Base-by-base conservation (phyloP, 306 rosid species). In the Morella rubra region DNA sequence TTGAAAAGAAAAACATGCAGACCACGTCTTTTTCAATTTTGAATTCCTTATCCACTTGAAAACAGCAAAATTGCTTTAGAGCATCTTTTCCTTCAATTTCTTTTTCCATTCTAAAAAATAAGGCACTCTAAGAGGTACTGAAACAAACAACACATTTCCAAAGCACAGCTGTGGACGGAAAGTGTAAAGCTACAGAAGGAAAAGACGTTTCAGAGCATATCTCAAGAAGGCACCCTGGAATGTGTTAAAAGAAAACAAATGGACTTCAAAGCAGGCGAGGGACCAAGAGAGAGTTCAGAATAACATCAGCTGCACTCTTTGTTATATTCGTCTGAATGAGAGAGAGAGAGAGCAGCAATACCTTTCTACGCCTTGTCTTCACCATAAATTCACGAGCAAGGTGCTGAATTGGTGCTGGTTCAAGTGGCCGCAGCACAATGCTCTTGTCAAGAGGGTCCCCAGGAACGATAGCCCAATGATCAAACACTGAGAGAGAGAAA, bases 321-420 rank as follows among this genome's bases (percentile, higher is more conserved):
- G 65, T 22, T 22, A 6, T 59, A 22, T 59, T 20, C 1, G 12
- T 59, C 62, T 64, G 45, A 45, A 1, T 54, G 46, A 20, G 20
- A 64, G 4, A 53, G 42, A 81, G 68, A 37, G 32, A 82, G 49
- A 24, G 58, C 44, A 20, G 27, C 32, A 42, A 24, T 88, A 96
- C 99, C 98, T 96, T 95, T 74, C 99, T 88, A 74, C 99, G 98
- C 82, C 99, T 86, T 65, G 97, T 96, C 87, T 96, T 96, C 22
- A 96, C 99, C 99, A 96, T 96, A 79, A 96, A 96, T 76, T 96
- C 99, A 19, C 98, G 99, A 44, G 97, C 99, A 75, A 96, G 97
- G 73, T 96, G 99, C 82, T 96, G 99, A 72, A 96, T 87, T 20
- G 97, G 99, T 62, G 99, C 99, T 1, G 99, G 99, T 80, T 92